A percentile compares a stretch with the other conserved stretches of the same genome.
These are phyloP conservation scores for Pythium brachiatum DNA, from an alignment of 352 stramenopile species.

Conservation along the genomic window DNA sequence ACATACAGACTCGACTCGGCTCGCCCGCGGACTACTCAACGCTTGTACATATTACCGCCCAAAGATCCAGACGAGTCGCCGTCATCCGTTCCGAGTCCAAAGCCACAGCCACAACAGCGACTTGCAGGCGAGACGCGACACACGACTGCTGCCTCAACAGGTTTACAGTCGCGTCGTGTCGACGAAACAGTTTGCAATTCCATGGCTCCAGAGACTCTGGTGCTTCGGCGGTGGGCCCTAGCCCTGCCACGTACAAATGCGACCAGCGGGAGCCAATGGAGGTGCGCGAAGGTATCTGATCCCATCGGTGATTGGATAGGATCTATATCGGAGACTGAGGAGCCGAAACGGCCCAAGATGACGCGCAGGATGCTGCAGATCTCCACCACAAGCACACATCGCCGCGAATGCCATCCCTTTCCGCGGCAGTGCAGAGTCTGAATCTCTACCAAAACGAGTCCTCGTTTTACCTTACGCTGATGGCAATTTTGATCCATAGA, in stretches of 20 bases:
- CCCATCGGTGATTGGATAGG: background rate
- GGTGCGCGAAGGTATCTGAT: background rate
- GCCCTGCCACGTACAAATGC: background rate
- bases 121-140: background rate
- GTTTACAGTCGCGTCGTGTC: background rate
- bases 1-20: too few relatives aligned
- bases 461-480: constrained; percentile 1
- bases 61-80: background rate
- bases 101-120: background rate
- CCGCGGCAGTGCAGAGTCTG: background rate
- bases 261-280: background rate
- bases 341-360: background rate
- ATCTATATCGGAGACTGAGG: background rate
- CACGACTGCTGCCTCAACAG: background rate
- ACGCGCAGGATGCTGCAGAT: background rate
- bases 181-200: constrained; percentile 1
- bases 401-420: background rate
- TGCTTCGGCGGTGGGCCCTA: background rate
- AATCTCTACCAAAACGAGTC: background rate
- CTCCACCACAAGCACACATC: background rate
- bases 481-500: too few relatives aligned
- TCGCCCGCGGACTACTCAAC: too few relatives aligned
- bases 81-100: constrained; percentile 1
- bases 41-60: background rate
- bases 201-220: too few relatives aligned